A percentile compares a stretch with the other conserved stretches of the same genome.
Evolutionary conservation across 2,329 filamentous ascomycete species (phyloP).

Genomic region (Cytospora piceae): DNA sequence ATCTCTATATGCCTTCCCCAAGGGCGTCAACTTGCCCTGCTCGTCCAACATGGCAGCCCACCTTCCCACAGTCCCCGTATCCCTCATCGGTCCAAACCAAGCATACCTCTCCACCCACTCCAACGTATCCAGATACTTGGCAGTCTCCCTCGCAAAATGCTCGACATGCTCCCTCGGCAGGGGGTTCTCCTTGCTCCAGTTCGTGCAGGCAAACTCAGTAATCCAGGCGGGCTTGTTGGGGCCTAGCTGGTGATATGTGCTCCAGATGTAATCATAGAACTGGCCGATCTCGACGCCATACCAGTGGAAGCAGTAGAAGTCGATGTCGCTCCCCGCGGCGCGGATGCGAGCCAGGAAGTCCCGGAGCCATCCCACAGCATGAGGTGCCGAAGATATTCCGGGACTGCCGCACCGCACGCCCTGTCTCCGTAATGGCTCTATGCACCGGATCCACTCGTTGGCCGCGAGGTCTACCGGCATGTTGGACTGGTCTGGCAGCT

Average conservation of each 20-base stretch:
- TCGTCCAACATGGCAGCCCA: constrained; percentile 34
- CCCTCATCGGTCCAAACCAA: constrained; percentile 35
- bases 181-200: constrained; percentile 32
- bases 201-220: constrained; percentile 35
- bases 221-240: constrained; percentile 33
- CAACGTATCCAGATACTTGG: constrained; percentile 33
- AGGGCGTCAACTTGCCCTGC: constrained; percentile 30
- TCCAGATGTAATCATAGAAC: constrained; percentile 36
- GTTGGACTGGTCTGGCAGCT: constrained; percentile 33
- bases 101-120: constrained; percentile 36
- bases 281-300: constrained; percentile 33
- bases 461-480: constrained; percentile 33
- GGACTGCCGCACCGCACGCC: constrained; percentile 32
- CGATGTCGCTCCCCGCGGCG: constrained; percentile 30
- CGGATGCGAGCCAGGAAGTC: constrained; percentile 31
- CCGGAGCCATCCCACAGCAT: constrained; percentile 32
- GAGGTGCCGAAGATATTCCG: constrained; percentile 33
- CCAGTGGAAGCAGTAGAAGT: constrained; percentile 36
- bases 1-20: constrained; percentile 33
- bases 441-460: constrained; percentile 31
- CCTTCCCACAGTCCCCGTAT: constrained; percentile 32
- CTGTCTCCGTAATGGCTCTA: constrained; percentile 30
- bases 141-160: constrained; percentile 32
- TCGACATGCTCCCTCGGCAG: constrained; percentile 32
- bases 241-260: constrained; percentile 33